phyloP scores from a whole-genome alignment of 176 grass and related monocot genomes.

The Canna indica region DNA sequence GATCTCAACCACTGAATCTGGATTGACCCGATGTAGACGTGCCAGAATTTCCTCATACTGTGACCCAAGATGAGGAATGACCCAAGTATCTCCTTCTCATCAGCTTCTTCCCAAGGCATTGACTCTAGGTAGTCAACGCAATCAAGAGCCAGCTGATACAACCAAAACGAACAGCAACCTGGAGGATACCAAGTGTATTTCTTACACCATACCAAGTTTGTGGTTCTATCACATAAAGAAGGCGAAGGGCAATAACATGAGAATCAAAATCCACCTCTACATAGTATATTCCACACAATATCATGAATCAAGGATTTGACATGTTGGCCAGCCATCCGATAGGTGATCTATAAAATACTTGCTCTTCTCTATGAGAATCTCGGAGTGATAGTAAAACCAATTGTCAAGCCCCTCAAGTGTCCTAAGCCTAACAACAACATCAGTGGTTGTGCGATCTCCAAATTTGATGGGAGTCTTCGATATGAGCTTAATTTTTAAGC shows the following conservation, averaged over 20 bases:
- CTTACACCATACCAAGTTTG: conserved; percentile 67
- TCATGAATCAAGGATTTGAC: conserved; percentile 83
- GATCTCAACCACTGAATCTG: conserved; percentile 31
- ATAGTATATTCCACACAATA: conserved; percentile 72
- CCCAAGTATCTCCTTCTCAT: conserved; percentile 72
- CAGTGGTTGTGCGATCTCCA: conserved; percentile 56
- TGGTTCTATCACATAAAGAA: conserved; percentile 60
- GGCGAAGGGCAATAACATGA: conserved; percentile 56
- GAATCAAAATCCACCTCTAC: conserved; percentile 53
- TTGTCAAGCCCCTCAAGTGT: conserved; percentile 78
- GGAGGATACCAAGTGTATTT: conserved; percentile 53
- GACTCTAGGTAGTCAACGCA: conserved; percentile 68
- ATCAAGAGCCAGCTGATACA: conserved; percentile 32
- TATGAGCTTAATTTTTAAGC: conserved; percentile 12
- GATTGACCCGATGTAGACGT: conserved; percentile 48
- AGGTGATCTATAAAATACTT: conserved; percentile 76
- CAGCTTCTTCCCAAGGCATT: conserved; percentile 71
- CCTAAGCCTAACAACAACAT: conserved; percentile 84
- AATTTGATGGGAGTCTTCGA: conserved; percentile 29
- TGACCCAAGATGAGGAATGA: conserved; percentile 35
- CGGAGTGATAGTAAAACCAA: conserved; percentile 81
- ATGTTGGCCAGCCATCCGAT: conserved; percentile 80
- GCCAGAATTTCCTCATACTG: conserved; percentile 51
- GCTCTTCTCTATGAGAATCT: conserved; percentile 53
- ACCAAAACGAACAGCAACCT: conserved; percentile 42